Conservation (phyloP, 805 yeast species). For the Kazachstania africana region DNA sequence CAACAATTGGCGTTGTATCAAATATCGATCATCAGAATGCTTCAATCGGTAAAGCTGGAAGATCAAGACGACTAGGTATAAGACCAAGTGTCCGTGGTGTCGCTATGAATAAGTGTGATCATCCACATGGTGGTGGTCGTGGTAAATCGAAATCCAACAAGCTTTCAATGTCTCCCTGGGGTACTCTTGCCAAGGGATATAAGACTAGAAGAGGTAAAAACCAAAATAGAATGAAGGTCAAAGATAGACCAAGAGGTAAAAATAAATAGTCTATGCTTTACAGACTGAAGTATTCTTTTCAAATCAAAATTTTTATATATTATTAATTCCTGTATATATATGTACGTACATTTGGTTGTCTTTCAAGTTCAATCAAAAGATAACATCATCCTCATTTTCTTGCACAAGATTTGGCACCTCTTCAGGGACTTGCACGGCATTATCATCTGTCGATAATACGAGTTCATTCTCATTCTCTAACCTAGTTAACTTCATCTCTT, state of each 20-base stretch:
- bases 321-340: not conserved
- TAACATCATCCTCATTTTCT: constrained; percentile 35
- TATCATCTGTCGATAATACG: constrained; percentile 8
- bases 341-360: not conserved
- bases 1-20: constrained; percentile 87
- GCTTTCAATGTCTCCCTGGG: constrained; percentile 93
- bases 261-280: too few relatives aligned
- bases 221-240: constrained; percentile 71
- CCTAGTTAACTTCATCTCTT: constrained; percentile 29
- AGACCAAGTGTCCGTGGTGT: constrained; percentile 96
- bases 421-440: constrained; percentile 6
- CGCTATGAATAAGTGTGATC: constrained; percentile 95
- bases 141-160: constrained; percentile 97
- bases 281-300: too few relatives aligned
- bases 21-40: constrained; percentile 86
- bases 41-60: constrained; percentile 93
- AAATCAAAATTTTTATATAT: not conserved
- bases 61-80: constrained; percentile 82
- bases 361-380: constrained; percentile 22
- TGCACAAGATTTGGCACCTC: constrained; percentile 23
- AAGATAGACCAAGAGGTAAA: constrained; percentile 83
- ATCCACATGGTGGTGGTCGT: constrained; percentile 99
- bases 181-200: constrained; percentile 81
- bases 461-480: constrained; percentile 13
- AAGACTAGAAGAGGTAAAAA: constrained; percentile 89